Evolutionary conservation across 2,329 filamentous ascomycete species (phyloP).

Genomic region (Coniochaeta sp.): DNA sequence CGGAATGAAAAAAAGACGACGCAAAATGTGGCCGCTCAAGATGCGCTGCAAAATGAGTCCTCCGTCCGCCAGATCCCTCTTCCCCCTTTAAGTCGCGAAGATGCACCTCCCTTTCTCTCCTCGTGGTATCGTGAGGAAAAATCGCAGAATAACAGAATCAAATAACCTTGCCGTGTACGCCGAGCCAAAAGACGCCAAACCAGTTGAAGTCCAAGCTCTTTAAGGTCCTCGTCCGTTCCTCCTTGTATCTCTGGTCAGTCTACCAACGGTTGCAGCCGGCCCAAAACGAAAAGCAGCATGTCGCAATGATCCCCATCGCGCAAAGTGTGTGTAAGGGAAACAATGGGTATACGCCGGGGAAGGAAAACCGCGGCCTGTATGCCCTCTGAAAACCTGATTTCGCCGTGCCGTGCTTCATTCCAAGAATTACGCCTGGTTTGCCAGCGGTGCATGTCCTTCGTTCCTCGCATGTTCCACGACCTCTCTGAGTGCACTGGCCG

Average conservation of each 20-base stretch:
- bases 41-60: neutral
- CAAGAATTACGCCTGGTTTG: neutral
- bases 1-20: neutral
- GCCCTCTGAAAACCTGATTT: neutral
- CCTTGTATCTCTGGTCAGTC: neutral
- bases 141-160: neutral
- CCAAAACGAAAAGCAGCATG: neutral
- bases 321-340: neutral
- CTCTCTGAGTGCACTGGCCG: neutral
- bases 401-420: neutral
- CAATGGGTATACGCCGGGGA: neutral
- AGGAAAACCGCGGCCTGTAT: neutral
- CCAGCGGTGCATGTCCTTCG: neutral
- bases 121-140: neutral
- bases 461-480: neutral
- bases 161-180: neutral
- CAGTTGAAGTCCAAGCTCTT: neutral
- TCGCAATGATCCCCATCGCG: neutral
- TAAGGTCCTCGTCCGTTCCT: neutral
- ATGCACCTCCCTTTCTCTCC: neutral
- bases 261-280: neutral
- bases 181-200: constrained; percentile 1
- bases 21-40: neutral
- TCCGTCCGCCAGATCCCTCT: neutral
- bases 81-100: neutral